A percentile compares a stretch with the other conserved stretches of the same genome.
phyloP scores from a whole-genome alignment of 257 asterid species.

The Sherardia arvensis region DNA sequence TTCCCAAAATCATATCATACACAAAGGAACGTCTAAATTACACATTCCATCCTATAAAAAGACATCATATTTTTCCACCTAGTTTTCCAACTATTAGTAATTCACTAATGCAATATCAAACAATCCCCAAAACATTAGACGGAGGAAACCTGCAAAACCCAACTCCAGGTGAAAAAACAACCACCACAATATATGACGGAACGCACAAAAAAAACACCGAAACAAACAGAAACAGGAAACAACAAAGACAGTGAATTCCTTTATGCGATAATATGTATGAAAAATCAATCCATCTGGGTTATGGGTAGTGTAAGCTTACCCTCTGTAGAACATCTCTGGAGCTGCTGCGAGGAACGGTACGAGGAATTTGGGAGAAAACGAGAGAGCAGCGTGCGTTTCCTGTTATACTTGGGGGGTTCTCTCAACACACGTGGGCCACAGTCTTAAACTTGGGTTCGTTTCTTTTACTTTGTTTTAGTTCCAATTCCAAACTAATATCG shows the following conservation, averaged over 20 bases:
- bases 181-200: not conserved
- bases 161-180: not conserved
- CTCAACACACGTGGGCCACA: not conserved
- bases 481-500: no score
- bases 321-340: constrained; percentile 24
- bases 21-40: not conserved
- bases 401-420: not conserved
- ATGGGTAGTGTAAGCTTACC: constrained; percentile 14
- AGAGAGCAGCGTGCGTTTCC: not conserved
- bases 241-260: not conserved
- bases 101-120: not conserved
- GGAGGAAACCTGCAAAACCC: not conserved
- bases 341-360: not conserved
- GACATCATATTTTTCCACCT: not conserved
- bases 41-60: not conserved
- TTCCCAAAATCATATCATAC: not conserved
- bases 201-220: not conserved
- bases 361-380: not conserved
- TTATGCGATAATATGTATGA: not conserved
- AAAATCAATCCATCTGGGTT: not conserved
- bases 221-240: not conserved
- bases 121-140: not conserved
- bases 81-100: not conserved
- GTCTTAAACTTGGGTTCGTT: not conserved
- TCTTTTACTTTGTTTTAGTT: no score